Base-by-base conservation (phyloP, 2,329 filamentous ascomycete species). In the Colletotrichum destructivum region DNA sequence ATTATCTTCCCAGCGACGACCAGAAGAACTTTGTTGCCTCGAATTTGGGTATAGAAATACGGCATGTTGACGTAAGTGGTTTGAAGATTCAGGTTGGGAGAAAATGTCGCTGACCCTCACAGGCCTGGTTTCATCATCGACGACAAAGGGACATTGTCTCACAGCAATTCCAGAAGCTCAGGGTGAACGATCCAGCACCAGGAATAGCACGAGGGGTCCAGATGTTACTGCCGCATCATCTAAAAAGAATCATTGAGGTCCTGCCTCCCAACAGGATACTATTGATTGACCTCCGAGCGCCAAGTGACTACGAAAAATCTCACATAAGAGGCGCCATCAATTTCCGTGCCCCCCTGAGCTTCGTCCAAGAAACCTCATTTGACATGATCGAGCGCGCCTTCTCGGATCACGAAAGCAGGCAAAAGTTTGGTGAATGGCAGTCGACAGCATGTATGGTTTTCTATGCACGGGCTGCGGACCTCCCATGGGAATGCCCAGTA, bases 1-100 rank as follows among this genome's bases (percentile, higher is more conserved):
- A 88, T 38, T 81, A 85, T 2, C 77, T 84, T 1, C 88, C 88
- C 2, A 87, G 82, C 52, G 82, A 87, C 57, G 85, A 83, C 1
- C 84, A 88, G 51, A 85, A 84, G 46, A 87, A 87, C 51, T 86
- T 88, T 75, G 80, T 89, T 52, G 87, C 88, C 12, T 89, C 88
- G 0, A 89, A 86, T 51, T 78, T 89, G 2, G 86, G 86, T 16
- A 84, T 88, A 31, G 86, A 89, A 66, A 82, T 84, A 3, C 79
- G 81, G 59, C 85, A 89, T 73, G 82, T 90, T 38, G 83, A 88
- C 68, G 83, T 87, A 65, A 78, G 81, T 78, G 13, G 9, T 12
- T 5, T 21, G 38, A 23, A 35, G 12, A 4, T 12, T 16, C 6
- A 31, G 4, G 7, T 2, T 8, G 21, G 26, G 6, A 35, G 42